These are phyloP conservation scores for Cetradonia linearis DNA, from an alignment of 495 filamentous ascomycete species.

Conservation along the genomic window DNA sequence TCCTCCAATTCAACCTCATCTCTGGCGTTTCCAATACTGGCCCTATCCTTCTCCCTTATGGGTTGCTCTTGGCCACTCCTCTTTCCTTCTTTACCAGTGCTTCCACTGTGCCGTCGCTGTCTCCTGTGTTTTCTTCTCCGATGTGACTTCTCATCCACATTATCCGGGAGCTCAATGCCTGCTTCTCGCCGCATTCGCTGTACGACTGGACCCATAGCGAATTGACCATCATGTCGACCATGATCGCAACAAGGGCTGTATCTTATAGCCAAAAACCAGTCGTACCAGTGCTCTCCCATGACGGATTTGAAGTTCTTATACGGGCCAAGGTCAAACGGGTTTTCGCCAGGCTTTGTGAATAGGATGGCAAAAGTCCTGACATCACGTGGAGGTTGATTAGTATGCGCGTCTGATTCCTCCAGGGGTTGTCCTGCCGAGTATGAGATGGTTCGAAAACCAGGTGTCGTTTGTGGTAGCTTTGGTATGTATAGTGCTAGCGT, in stretches of 20 bases:
- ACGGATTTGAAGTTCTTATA: slow-evolving; percentile 62
- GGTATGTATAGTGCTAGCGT: slow-evolving; percentile 66
- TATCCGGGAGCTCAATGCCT: slow-evolving; percentile 26
- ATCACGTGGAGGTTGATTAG: slow-evolving; percentile 14
- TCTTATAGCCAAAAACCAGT: slow-evolving; percentile 66
- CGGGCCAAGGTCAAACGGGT: slow-evolving; percentile 63
- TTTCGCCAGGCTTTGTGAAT: slow-evolving; percentile 59
- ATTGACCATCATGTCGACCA: slow-evolving; percentile 37
- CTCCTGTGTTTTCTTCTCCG: slow-evolving; percentile 17
- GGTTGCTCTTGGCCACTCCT: not conserved
- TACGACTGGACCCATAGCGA: slow-evolving; percentile 42
- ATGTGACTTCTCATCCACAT: slow-evolving; percentile 9
- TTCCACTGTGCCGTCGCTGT: slow-evolving; percentile 10
- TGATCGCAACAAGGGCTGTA: slow-evolving; percentile 53
- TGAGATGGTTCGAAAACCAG: slow-evolving; percentile 39
- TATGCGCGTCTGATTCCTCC: slow-evolving; percentile 7
- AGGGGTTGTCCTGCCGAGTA: slow-evolving; percentile 30
- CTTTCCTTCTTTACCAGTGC: not conserved
- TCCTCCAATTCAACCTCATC: slow-evolving; percentile 13
- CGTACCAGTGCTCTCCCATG: slow-evolving; percentile 56
- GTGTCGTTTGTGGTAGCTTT: slow-evolving; percentile 34
- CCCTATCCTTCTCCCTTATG: not conserved
- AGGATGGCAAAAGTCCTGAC: slow-evolving; percentile 66
- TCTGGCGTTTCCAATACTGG: not conserved
- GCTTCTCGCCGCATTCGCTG: slow-evolving; percentile 40